Percentiles rank a stretch among this genome's conserved stretches.
phyloP scores from a whole-genome alignment of 495 filamentous ascomycete genomes.

The Aspergillus haitiensis region DNA sequence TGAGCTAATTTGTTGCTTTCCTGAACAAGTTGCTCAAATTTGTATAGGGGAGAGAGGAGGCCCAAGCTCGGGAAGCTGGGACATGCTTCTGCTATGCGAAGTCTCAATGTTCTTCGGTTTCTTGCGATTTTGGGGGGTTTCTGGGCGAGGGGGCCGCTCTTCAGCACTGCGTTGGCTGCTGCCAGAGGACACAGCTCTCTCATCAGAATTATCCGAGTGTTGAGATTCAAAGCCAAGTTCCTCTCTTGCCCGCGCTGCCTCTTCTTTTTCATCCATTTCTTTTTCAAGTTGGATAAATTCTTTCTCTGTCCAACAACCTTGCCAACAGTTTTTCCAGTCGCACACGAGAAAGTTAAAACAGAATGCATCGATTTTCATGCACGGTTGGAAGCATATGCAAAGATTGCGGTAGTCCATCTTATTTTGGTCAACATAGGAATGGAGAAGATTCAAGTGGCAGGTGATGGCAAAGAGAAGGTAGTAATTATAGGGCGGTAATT shows the following conservation, averaged over 20 bases:
- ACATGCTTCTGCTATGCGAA: slow-evolving; percentile 40
- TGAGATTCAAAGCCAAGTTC: slow-evolving; percentile 17
- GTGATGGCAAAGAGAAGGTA: slow-evolving; percentile 95
- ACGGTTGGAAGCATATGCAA: slow-evolving; percentile 92
- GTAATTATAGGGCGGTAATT: slow-evolving; percentile 88
- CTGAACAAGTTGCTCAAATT: slow-evolving; percentile 29
- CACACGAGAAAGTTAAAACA: slow-evolving; percentile 90
- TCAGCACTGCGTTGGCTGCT: slow-evolving; percentile 52
- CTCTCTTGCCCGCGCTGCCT: slow-evolving; percentile 29
- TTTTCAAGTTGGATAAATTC: slow-evolving; percentile 73
- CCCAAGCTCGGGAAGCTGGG: slow-evolving; percentile 61
- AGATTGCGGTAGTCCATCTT: slow-evolving; percentile 94
- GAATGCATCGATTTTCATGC: slow-evolving; percentile 85
- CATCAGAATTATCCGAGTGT: slow-evolving; percentile 38
- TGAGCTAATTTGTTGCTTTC: too few relatives aligned
- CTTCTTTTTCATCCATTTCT: slow-evolving; percentile 52
- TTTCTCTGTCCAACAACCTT: slow-evolving; percentile 90
- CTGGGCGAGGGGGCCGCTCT: slow-evolving; percentile 33
- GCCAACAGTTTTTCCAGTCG: slow-evolving; percentile 93
- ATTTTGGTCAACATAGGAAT: slow-evolving; percentile 82
- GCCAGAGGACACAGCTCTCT: slow-evolving; percentile 64
- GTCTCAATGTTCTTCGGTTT: slow-evolving; percentile 44
- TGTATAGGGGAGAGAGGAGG: slow-evolving; percentile 73
- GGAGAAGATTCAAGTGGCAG: slow-evolving; percentile 84
- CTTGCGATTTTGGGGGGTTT: slow-evolving; percentile 36